Percentiles rank a stretch among this genome's conserved stretches.
These are phyloP conservation scores for Cymbidium sinense DNA, from an alignment of 106 monocot genomes.

Conservation along the genomic window DNA sequence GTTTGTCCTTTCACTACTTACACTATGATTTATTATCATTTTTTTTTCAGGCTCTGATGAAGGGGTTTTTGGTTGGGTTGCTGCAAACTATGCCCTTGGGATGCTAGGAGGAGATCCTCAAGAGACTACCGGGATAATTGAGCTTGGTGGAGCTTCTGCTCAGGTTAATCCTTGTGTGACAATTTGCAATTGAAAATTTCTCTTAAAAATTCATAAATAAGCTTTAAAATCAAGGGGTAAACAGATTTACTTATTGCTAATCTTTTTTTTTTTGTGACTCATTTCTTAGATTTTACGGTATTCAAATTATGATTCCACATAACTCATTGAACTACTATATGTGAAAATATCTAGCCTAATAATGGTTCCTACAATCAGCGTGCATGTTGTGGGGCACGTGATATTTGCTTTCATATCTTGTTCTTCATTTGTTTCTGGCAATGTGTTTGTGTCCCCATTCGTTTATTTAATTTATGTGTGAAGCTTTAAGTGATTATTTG, in stretches of 20 bases:
- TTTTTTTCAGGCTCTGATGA: slow-evolving; percentile 58
- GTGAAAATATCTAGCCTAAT: no score
- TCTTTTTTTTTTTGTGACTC: neutral
- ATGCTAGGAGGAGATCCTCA: slow-evolving; percentile 70
- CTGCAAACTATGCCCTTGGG: slow-evolving; percentile 95
- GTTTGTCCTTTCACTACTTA: neutral
- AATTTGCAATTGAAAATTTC: neutral
- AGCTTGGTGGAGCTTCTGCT: slow-evolving; percentile 97
- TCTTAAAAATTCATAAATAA: neutral
- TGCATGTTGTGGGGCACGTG: no score
- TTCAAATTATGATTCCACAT: neutral
- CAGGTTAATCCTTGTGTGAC: slow-evolving; percentile 38
- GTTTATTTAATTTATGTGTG: no score
- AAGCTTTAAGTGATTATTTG: no score
- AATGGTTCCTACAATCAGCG: no score
- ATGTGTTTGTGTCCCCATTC: no score
- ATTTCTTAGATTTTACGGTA: neutral
- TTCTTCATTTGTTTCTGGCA: no score
- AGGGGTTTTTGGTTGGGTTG: slow-evolving; percentile 95
- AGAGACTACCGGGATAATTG: slow-evolving; percentile 85
- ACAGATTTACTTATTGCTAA: neutral
- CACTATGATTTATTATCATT: neutral
- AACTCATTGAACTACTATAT: no score
- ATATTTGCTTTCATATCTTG: no score
- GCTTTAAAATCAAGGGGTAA: neutral